These are phyloP conservation scores for Eucalyptus sideroxylon DNA, from an alignment of 345 rosid genomes.

Conservation along the genomic window DNA sequence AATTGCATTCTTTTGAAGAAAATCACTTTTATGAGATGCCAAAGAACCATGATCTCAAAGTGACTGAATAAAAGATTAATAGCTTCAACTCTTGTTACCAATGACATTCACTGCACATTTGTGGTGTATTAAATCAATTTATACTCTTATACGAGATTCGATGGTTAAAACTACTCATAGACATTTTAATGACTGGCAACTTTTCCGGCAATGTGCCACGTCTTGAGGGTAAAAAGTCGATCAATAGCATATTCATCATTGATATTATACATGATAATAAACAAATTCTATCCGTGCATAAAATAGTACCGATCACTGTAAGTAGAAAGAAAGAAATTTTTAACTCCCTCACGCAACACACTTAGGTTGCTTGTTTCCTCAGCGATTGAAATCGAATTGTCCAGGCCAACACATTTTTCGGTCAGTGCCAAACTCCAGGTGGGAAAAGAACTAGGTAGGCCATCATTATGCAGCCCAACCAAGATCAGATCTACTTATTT, in stretches of 20 bases:
- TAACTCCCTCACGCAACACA: background rate
- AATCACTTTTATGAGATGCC: background rate
- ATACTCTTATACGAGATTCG: background rate
- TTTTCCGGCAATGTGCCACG: background rate
- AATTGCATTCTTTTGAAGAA: background rate
- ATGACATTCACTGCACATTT: rapidly evolving
- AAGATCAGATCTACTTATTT: background rate
- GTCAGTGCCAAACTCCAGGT: background rate
- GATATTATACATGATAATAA: background rate
- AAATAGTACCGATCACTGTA: background rate
- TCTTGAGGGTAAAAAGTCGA: background rate
- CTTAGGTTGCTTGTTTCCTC: background rate
- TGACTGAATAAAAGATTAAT: no score
- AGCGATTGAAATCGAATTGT: background rate
- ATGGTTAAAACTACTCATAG: background rate
- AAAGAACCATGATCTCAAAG: background rate
- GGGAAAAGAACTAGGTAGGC: background rate
- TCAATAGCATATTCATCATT: background rate
- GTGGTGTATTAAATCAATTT: background rate
- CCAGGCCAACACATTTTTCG: background rate
- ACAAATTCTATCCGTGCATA: background rate
- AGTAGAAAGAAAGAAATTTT: background rate
- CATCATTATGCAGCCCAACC: background rate
- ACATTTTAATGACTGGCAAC: background rate
- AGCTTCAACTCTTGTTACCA: background rate